phyloP scores from a whole-genome alignment of 441 rosid genomes.

The Populus tomentosa region DNA sequence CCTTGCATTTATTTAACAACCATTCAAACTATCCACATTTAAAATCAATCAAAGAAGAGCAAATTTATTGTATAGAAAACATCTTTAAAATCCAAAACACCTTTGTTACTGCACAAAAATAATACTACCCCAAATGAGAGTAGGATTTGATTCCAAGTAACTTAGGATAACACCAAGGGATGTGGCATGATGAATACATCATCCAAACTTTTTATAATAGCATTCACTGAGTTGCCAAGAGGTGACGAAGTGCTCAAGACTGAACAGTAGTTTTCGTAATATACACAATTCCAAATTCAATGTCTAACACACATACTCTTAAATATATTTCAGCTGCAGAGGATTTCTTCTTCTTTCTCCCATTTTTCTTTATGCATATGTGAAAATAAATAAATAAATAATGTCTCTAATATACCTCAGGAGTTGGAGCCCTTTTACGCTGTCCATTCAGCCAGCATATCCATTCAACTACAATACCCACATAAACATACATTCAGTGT shows the following conservation, averaged over 20 bases:
- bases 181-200: neutral
- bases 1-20: neutral
- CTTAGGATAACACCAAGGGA: neutral
- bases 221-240: neutral
- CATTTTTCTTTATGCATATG: neutral
- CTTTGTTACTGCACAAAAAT: neutral
- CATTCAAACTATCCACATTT: neutral
- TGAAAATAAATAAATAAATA: neutral
- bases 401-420: slow-evolving; percentile 46
- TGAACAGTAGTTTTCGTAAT: neutral
- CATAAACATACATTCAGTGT: slow-evolving; percentile 12
- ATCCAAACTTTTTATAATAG: neutral
- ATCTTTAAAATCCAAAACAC: neutral
- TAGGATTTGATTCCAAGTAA: neutral
- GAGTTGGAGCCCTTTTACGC: slow-evolving; percentile 78
- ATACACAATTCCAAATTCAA: neutral
- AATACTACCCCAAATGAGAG: neutral
- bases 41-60: neutral
- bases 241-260: neutral
- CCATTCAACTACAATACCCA: slow-evolving; percentile 78
- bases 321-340: neutral
- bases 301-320: neutral
- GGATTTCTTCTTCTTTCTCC: neutral
- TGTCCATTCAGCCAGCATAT: slow-evolving; percentile 98
- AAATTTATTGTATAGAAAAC: neutral